Base-by-base conservation (phyloP, 2,329 filamentous ascomycete genomes). In the Sporothrix pallida region DNA sequence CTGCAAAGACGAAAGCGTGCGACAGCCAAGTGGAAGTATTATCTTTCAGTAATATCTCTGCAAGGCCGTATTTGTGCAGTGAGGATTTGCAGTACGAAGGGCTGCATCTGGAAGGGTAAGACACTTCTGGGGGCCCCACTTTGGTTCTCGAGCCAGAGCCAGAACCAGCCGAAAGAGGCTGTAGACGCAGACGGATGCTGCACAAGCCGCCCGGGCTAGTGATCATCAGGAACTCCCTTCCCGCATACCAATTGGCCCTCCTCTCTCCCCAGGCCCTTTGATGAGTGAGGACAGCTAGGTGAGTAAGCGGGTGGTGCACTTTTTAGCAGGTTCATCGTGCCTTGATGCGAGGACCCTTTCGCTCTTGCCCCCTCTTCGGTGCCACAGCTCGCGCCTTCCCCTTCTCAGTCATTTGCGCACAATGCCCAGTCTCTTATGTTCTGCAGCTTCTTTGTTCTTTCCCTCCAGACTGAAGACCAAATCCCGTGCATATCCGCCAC, bases 221-320 rank as follows among this genome's bases (percentile, higher is more conserved):
- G 67, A 70, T 56, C 67, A 70, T 46, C 68, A 70, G 68, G 67
- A 58, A 70, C 68, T 23, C 67, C 67, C 68, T 56, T 70, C 23
- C 50, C 48, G 48, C 46, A 69, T 56, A 23, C 62, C 42, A 46
- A 23, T 46, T 65, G 60, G 60, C 17, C 8, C 9, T 23, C 10
- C 52, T 56, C 52, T 48, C 26, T 48, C 37, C n/a, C 48, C 65
- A 26, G 68, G 44, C 31, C 68, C 68, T 70, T 70, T 70, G 68
- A 70, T 70, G 68, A 70, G 52, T 70, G 68, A 70, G 68, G 52
- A 31, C 68, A 70, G 46, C 7, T 10, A 44, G 50, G 67, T 70
- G 68, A 70, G 68, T 70, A 26, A 70, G 68, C 68, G 37, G 37
- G 13, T 48, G 31, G 37, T 58, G 50, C 50, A 58, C 23, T 58